These are phyloP conservation scores for Solanum appendiculatum DNA, from an alignment of 257 asterid genomes.

Conservation along the genomic window DNA sequence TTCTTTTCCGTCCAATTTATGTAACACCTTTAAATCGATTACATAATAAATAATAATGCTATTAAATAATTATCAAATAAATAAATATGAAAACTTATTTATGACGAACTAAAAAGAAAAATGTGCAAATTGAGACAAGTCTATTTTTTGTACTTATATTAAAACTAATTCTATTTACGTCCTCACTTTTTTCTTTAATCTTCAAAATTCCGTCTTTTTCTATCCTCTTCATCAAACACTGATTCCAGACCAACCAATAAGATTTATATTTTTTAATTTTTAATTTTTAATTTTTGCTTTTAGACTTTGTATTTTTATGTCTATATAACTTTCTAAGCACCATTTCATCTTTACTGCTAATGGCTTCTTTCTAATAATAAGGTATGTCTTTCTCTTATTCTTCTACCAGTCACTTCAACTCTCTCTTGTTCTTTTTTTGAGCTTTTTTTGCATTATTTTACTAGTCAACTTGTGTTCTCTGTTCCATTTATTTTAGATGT, in stretches of 20 bases:
- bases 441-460: background rate
- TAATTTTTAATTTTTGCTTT: background rate
- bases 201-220: background rate
- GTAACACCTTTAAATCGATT: background rate
- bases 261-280: constrained; percentile 1
- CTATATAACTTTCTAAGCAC: constrained; percentile 4
- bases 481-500: background rate
- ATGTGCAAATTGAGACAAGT: background rate
- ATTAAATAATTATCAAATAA: too few species aligned
- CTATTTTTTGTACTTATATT: background rate
- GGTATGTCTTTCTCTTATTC: constrained; percentile 7
- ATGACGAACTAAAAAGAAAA: background rate
- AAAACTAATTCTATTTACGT: constrained; percentile 1
- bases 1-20: fast-evolving
- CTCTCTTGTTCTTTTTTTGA: background rate
- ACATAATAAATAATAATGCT: fast-evolving
- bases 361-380: constrained; percentile 16
- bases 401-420: background rate
- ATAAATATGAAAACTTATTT: too few species aligned
- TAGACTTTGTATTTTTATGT: background rate
- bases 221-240: constrained; percentile 4
- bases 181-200: constrained; percentile 1
- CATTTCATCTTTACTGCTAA: constrained; percentile 1
- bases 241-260: constrained; percentile 31
- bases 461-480: background rate